Conservation (phyloP, 140 eudicot species). For the Anethum foeniculum region DNA sequence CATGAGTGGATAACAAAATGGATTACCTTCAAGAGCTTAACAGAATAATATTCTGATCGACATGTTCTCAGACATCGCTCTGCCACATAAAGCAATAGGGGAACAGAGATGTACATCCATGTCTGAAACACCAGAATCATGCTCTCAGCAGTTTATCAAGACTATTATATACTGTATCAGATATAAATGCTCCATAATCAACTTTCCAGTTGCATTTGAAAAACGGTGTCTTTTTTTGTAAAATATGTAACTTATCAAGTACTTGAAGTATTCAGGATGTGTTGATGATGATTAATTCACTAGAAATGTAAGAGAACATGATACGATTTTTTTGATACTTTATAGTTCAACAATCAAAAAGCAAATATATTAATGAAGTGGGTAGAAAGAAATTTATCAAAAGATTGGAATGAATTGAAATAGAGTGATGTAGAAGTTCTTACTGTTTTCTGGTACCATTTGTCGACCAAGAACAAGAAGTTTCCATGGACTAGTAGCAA, state of each 20-base stretch:
- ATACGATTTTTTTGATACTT: not conserved
- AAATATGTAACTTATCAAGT: not conserved
- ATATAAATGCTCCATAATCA: not conserved
- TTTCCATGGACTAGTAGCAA: constrained; percentile 76
- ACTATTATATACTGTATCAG: not conserved
- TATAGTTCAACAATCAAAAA: not conserved
- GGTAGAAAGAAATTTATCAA: not conserved
- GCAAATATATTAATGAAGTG: not conserved
- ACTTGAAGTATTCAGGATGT: not conserved
- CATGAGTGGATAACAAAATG: not conserved
- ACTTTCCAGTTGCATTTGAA: not conserved
- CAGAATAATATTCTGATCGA: constrained; percentile 67
- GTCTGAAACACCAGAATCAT: constrained; percentile 41
- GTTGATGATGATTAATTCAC: not conserved
- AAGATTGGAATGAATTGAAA: not conserved
- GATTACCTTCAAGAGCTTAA: constrained; percentile 71
- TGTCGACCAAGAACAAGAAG: constrained; percentile 71
- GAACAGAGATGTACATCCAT: constrained; percentile 94
- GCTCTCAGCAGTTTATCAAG: not conserved
- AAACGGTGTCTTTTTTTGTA: not conserved
- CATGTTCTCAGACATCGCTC: constrained; percentile 76
- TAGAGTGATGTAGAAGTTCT: constrained; percentile 13
- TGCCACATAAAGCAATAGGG: constrained; percentile 60
- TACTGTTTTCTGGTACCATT: constrained; percentile 90
- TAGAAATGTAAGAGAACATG: not conserved